phyloP scores from a whole-genome alignment of 2,329 filamentous ascomycete species.

The Seiridium cupressi region DNA sequence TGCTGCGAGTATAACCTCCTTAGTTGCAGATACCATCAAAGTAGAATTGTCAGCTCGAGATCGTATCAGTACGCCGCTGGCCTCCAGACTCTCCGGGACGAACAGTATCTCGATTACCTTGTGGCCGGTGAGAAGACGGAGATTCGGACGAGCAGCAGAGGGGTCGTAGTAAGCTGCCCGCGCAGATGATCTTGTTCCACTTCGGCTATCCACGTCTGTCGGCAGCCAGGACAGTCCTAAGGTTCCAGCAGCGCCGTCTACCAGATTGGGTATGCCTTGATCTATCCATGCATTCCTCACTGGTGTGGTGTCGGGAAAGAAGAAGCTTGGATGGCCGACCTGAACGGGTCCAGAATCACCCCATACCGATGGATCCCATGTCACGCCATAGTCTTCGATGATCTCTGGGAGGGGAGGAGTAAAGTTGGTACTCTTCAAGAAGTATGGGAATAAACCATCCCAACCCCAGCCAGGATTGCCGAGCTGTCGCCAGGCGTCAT shows the following conservation, averaged over 20 bases:
- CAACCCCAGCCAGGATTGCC: constrained; percentile 37
- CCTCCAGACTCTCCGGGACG: background rate
- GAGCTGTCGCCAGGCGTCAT: constrained; percentile 33
- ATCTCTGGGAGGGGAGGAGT: constrained; percentile 2
- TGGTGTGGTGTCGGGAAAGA: constrained; percentile 4
- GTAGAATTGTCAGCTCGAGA: background rate
- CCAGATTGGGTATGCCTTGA: background rate
- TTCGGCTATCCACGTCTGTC: background rate
- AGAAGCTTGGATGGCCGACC: constrained; percentile 2
- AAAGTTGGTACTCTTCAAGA: constrained; percentile 19
- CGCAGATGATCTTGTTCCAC: constrained; percentile 4
- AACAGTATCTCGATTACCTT: background rate
- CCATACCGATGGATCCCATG: background rate
- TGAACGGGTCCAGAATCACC: constrained; percentile 2
- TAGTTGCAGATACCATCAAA: constrained; percentile 10
- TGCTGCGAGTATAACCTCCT: constrained; percentile 24
- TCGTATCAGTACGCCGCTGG: background rate
- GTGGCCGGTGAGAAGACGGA: constrained; percentile 6
- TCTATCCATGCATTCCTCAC: background rate
- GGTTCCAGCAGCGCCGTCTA: background rate
- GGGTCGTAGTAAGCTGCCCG: constrained; percentile 10
- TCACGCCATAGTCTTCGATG: constrained; percentile 10
- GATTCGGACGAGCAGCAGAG: background rate
- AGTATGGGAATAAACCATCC: constrained; percentile 28
- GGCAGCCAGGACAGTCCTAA: background rate